A percentile compares a stretch with the other conserved stretches of the same genome.
These are phyloP conservation scores for Suillus alpinus DNA, from an alignment of 768 basidiomycete species.

Conservation along the genomic window DNA sequence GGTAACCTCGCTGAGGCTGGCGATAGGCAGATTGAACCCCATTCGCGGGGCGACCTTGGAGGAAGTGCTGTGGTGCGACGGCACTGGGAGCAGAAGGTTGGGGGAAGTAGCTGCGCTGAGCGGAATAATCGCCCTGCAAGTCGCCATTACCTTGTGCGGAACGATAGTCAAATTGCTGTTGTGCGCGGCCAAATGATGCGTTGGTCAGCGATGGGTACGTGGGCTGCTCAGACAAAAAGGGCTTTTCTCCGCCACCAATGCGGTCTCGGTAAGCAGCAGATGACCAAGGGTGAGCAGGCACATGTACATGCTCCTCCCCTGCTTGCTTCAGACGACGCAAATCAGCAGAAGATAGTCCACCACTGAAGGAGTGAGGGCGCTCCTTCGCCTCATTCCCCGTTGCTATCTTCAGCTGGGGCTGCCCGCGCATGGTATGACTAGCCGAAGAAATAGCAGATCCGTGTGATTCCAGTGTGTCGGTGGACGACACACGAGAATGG, in stretches of 20 bases:
- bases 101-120: slow-evolving; percentile 53
- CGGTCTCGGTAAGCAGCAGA: slow-evolving; percentile 50
- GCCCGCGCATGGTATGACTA: slow-evolving; percentile 56
- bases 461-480: slow-evolving; percentile 66
- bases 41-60: slow-evolving; percentile 52
- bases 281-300: slow-evolving; percentile 48
- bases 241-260: slow-evolving; percentile 37
- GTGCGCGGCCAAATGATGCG: slow-evolving; percentile 47
- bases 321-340: slow-evolving; percentile 73
- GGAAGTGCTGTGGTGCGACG: slow-evolving; percentile 43
- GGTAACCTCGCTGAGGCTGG: slow-evolving; percentile 55
- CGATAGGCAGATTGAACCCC: slow-evolving; percentile 54
- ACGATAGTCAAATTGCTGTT: slow-evolving; percentile 53
- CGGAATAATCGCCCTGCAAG: slow-evolving; percentile 50
- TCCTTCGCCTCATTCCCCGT: slow-evolving; percentile 61
- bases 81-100: slow-evolving; percentile 38
- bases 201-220: slow-evolving; percentile 69
- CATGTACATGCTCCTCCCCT: slow-evolving; percentile 44
- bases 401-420: slow-evolving; percentile 52
- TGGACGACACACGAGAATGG: slow-evolving; percentile 83
- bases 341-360: slow-evolving; percentile 71
- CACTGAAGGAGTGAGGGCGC: slow-evolving; percentile 79
- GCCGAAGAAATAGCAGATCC: slow-evolving; percentile 49
- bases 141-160: slow-evolving; percentile 32
- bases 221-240: slow-evolving; percentile 42